Evolutionary conservation across 2,329 filamentous ascomycete genomes (phyloP).

Genomic region (Phyllosticta capitalensis): DNA sequence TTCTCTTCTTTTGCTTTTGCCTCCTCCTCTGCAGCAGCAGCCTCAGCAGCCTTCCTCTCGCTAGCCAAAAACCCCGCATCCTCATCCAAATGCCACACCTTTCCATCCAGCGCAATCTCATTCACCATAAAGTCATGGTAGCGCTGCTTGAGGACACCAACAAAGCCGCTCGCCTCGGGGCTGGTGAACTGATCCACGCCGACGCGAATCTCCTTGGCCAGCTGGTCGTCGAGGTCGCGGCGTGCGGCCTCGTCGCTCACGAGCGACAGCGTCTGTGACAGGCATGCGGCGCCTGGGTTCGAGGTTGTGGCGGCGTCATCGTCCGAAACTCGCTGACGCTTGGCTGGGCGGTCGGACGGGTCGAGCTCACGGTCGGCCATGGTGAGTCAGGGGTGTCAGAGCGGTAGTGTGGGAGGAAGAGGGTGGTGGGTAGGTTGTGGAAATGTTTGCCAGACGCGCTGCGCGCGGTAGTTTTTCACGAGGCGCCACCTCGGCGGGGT

Average conservation of each 20-base stretch:
- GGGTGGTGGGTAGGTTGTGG: background rate
- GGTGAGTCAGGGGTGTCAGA: background rate
- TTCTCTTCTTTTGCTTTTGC: conserved; percentile 13
- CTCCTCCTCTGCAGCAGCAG: conserved; percentile 4
- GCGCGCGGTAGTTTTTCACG: too few relatives aligned
- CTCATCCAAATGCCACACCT: conserved; percentile 61
- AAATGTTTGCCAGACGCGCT: background rate
- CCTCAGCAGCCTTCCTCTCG: background rate
- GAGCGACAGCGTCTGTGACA: background rate
- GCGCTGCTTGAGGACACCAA: conserved; percentile 57
- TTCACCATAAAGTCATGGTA: conserved; percentile 93
- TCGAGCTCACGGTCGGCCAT: conserved; percentile 6
- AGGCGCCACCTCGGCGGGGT: too few relatives aligned
- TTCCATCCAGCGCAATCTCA: conserved; percentile 68
- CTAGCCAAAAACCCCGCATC: conserved; percentile 21
- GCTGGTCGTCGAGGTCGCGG: background rate
- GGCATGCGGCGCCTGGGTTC: background rate
- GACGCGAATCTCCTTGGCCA: conserved; percentile 32
- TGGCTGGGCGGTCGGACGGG: background rate
- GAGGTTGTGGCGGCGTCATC: background rate
- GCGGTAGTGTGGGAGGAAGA: too few relatives aligned
- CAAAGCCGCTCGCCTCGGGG: conserved; percentile 48
- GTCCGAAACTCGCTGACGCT: conserved; percentile 4
- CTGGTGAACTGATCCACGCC: conserved; percentile 59
- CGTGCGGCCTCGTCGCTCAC: background rate